These are phyloP conservation scores for Fusarium neocosmosporiellum DNA, from an alignment of 2,329 filamentous ascomycete species.

Conservation along the genomic window DNA sequence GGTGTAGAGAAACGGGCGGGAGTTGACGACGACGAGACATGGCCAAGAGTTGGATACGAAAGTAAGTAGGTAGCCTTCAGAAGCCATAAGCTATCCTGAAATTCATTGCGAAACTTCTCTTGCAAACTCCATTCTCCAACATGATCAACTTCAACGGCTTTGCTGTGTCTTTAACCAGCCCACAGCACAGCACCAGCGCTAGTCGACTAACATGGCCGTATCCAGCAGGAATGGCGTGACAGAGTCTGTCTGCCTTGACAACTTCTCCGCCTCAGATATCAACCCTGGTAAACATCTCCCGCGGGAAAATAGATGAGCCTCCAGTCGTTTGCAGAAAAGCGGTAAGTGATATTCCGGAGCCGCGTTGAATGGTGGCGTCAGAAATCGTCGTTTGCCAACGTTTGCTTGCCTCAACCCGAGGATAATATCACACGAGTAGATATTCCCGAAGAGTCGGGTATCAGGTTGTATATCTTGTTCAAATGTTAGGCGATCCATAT, in stretches of 20 bases:
- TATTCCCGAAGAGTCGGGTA: neutral
- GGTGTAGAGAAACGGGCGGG: neutral
- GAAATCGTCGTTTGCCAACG: neutral
- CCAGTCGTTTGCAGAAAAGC: neutral
- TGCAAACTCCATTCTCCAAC: neutral
- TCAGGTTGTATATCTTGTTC: neutral
- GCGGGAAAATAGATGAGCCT: neutral
- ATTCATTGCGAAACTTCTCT: neutral
- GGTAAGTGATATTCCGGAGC: neutral
- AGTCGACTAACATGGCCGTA: neutral
- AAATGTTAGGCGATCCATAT: neutral
- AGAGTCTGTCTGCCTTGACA: neutral
- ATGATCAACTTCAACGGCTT: neutral
- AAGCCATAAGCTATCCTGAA: neutral
- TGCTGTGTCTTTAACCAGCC: neutral
- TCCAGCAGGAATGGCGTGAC: slow-evolving; percentile 7
- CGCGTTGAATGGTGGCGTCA: neutral
- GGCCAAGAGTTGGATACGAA: neutral
- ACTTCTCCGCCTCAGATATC: neutral
- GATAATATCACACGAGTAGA: neutral
- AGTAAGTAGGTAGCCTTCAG: neutral
- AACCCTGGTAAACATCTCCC: neutral
- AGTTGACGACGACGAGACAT: neutral
- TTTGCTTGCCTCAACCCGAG: neutral
- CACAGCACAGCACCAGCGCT: neutral